Evolutionary conservation across 2,329 filamentous ascomycete species (phyloP).

Genomic region (Stemphylium vesicarium): DNA sequence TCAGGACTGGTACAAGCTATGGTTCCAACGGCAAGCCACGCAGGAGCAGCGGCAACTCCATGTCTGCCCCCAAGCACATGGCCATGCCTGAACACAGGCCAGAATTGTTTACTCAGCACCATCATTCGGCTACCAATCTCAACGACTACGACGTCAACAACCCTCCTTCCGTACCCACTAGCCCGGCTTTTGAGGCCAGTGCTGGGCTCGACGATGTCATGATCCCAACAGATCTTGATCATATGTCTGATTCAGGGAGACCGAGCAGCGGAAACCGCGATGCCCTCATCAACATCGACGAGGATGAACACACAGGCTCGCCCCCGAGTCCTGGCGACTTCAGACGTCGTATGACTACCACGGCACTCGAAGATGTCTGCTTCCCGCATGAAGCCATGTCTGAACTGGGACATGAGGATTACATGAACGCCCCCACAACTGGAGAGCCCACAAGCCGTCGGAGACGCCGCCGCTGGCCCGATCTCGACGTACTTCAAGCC

Average conservation of each 20-base stretch:
- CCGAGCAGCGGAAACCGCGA: constrained; percentile 47
- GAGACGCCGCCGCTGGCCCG: constrained; percentile 76
- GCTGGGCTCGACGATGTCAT: constrained; percentile 67
- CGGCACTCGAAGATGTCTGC: constrained; percentile 87
- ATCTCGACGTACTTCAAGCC: constrained; percentile 81
- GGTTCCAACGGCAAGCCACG: constrained; percentile 43
- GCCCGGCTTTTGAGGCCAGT: constrained; percentile 61
- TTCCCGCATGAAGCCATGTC: constrained; percentile 82
- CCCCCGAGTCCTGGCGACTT: constrained; percentile 35
- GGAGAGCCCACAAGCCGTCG: constrained; percentile 52
- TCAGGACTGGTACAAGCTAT: constrained; percentile 44
- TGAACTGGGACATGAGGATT: constrained; percentile 80
- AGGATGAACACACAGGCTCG: constrained; percentile 59
- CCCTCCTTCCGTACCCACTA: constrained; percentile 66
- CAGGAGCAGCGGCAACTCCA: constrained; percentile 40
- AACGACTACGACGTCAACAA: constrained; percentile 68
- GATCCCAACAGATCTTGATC: constrained; percentile 68
- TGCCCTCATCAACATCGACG: constrained; percentile 59
- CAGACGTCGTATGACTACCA: constrained; percentile 53
- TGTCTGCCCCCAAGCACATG: constrained; percentile 36
- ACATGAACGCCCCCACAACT: constrained; percentile 57
- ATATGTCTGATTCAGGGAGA: constrained; percentile 27
- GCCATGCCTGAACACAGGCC: constrained; percentile 22
- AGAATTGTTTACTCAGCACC: constrained; percentile 31
- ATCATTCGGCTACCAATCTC: constrained; percentile 40